Evolutionary conservation across 2,329 filamentous ascomycete genomes (phyloP), one percentile per base, ranked within the genome.

Genomic region (Talaromyces sp.): DNA sequence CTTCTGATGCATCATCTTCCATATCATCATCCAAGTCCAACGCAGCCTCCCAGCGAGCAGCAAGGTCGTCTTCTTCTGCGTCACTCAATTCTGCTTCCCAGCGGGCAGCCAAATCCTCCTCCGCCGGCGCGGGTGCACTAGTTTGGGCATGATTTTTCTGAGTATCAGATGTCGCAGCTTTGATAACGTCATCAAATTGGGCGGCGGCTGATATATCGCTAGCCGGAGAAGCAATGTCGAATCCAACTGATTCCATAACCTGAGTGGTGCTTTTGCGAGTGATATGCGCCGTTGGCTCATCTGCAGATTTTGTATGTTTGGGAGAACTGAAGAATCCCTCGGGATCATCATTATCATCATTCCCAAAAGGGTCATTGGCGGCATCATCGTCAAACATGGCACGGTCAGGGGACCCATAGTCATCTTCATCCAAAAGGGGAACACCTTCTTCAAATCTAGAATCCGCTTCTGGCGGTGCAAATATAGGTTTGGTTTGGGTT

Each of bases 31-130:
- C 86, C 14, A 85, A 78, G 20, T 86, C 86, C 13, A 85, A 78
- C 42, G 77, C 77, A 16, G 77, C 75, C 47, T 82, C 67, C 61
- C 69, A 82, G 67, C 55, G 91, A 85, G 58, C 92, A 88, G 88
- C 87, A 39, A 94, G 73, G 64, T 93, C 89, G 41, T 86, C 82
- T 16, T 82, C 73, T 3, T 62, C 58, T 3, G 61, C 52, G 44
- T 89, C 88, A 13, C 78, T 90, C 63, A 97, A 83, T 39, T 90
- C 89, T 42, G 89, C 88, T 58, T 90, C 84, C 90, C 93, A 96
- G 61, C 90, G 86, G 16, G 89, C 89, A 41, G 88, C 87, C 36
- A 94, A 71, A 65, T 93, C 89, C 37, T 86, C 82, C 6, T 82
- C 73, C 2, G 65, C 60, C 14, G 64, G 59, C 11, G 58, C 57